Base-by-base conservation (phyloP, 768 basidiomycete genomes). In the Panaeolus papilionaceus region DNA sequence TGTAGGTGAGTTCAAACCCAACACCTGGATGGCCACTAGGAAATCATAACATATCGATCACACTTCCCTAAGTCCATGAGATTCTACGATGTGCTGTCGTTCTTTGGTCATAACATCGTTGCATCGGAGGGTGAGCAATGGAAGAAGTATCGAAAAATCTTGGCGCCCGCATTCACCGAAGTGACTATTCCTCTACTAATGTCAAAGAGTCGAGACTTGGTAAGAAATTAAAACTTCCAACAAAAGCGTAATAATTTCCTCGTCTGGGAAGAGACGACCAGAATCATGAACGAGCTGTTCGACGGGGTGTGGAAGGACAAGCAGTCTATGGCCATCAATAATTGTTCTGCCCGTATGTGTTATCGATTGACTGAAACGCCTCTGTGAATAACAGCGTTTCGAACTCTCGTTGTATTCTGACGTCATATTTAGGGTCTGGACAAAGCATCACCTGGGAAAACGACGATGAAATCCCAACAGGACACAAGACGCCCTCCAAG, bases 111-210 rank as follows among this genome's bases (percentile, higher is more conserved):
- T 4, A 90, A 90, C 69, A 85, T 90, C 58, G 81, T 91, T 23
- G 83, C 82, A 2, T 84, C 86, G 0, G 89, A 91, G 71, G 86
- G 84, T 20, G 83, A 85, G 2, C 80, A 85, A 63, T 91, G 88
- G 89, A 88, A 88, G 72, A 82, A 82, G n/a, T 87, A 88, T 68
- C 77, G 88, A 47, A 87, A 86, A 72, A 81, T 90, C 28, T 75
- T 82, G n/a, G 85, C 86, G 1, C 87, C 88, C 6, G 83, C 87
- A 0, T 90, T 89, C 74, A 85, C 86, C 11, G 88, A 88, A 72
- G 87, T 88, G 63, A 38, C 1, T 0, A 23, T 23, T 23, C 23
- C 23, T 0, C 1, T 23, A 23, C 23, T 23, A 23, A 23, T 0
- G 23, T 23, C 23, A 23, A 23, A 23, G 23, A 0, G 23, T 23